Conservation (phyloP, 768 basidiomycete species). For the Termitomyces sp. region DNA sequence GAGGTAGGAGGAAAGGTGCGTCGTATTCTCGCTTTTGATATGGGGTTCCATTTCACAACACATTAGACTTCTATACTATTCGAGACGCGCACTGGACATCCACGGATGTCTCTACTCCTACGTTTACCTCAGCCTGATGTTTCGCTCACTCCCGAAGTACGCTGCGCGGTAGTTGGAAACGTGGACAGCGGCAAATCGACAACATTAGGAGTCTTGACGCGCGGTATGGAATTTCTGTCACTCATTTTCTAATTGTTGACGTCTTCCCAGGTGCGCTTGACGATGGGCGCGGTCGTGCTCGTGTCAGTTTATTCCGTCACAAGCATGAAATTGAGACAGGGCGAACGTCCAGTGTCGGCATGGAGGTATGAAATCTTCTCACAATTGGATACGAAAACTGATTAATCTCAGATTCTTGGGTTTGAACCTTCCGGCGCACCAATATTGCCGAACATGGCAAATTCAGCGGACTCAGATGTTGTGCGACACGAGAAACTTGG, state of each 20-base stretch:
- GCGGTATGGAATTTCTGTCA: slow-evolving; percentile 44
- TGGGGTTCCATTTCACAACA: neutral
- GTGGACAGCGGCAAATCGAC: slow-evolving; percentile 94
- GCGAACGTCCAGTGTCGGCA: slow-evolving; percentile 91
- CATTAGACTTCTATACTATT: slow-evolving; percentile 53
- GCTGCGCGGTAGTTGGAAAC: slow-evolving; percentile 95
- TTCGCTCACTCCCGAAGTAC: slow-evolving; percentile 81
- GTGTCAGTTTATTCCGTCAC: slow-evolving; percentile 89
- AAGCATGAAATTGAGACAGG: slow-evolving; percentile 98
- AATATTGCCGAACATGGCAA: slow-evolving; percentile 63
- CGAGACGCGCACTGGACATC: slow-evolving; percentile 37
- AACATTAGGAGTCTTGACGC: slow-evolving; percentile 90
- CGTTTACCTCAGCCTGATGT: slow-evolving; percentile 75
- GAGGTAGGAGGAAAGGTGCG: slow-evolving; percentile 78
- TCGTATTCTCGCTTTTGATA: neutral
- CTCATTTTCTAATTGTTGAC: slow-evolving; percentile 13
- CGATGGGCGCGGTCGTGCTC: slow-evolving; percentile 76
- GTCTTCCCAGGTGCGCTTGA: slow-evolving; percentile 57
- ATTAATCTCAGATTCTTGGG: slow-evolving; percentile 66
- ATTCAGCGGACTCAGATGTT: slow-evolving; percentile 54
- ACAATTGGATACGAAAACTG: neutral
- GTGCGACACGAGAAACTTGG: slow-evolving; percentile 81
- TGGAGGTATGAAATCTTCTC: slow-evolving; percentile 59
- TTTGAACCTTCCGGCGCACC: slow-evolving; percentile 75
- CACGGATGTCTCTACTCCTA: slow-evolving; percentile 56